These are phyloP conservation scores for Phytophthora meadii DNA, from an alignment of 352 stramenopile species.

Conservation along the genomic window DNA sequence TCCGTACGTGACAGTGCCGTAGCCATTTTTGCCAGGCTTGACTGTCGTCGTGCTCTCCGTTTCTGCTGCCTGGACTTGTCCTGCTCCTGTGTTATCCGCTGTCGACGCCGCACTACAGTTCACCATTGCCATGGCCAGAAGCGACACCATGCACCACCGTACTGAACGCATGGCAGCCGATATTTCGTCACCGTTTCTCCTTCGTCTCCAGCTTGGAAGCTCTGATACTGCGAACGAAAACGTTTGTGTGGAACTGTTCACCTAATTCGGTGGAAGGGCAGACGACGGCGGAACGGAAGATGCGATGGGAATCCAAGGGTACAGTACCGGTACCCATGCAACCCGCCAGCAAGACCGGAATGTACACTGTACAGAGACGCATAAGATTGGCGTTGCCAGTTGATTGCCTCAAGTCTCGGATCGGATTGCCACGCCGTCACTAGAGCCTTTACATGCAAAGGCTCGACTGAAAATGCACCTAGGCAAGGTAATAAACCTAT, in stretches of 20 bases:
- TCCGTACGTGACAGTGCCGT: conserved; percentile 41
- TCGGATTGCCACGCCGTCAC: conserved; percentile 8
- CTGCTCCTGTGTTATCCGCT: conserved; percentile 6
- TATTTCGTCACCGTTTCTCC: neutral
- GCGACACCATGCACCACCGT: conserved; percentile 10
- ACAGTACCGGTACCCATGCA: neutral
- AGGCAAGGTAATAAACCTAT: neutral
- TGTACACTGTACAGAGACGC: conserved; percentile 12
- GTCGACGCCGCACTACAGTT: conserved; percentile 6
- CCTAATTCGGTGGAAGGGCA: conserved; percentile 21
- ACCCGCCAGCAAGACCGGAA: conserved; percentile 2
- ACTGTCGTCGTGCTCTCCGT: conserved; percentile 9
- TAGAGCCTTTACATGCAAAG: conserved; percentile 39
- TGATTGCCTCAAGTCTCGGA: conserved; percentile 11
- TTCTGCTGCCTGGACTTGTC: conserved; percentile 21
- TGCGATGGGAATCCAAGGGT: conserved; percentile 17
- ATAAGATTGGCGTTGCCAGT: conserved; percentile 15
- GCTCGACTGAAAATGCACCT: conserved; percentile 11
- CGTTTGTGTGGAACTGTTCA: conserved; percentile 1
- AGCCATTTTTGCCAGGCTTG: conserved; percentile 38
- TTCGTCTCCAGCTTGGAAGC: neutral
- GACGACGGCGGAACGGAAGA: conserved; percentile 8
- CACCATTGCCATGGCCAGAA: conserved; percentile 10
- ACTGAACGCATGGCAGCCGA: conserved; percentile 15
- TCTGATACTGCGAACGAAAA: conserved; percentile 13